Conservation (phyloP, 83 land plant species). For the Picea abies region DNA sequence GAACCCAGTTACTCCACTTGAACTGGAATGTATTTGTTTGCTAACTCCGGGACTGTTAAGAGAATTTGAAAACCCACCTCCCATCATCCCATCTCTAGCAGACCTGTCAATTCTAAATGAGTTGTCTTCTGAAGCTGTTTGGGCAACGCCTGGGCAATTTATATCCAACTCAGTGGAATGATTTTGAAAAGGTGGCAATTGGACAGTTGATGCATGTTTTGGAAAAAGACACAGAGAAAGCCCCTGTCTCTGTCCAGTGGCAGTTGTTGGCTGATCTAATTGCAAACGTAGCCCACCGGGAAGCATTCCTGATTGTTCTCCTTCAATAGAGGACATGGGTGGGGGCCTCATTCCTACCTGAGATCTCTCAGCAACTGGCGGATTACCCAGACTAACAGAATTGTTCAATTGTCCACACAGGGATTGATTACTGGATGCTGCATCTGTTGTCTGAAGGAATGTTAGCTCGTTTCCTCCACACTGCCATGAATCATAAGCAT, state of each 20-base stretch:
- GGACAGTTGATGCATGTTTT: slow-evolving; percentile 29
- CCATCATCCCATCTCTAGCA: slow-evolving; percentile 22
- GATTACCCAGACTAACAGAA: background rate
- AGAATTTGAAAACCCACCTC: slow-evolving; percentile 32
- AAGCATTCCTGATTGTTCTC: background rate
- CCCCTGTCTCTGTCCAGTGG: slow-evolving; percentile 31
- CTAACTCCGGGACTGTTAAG: slow-evolving; percentile 21
- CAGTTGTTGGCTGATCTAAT: slow-evolving; percentile 4
- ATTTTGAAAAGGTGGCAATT: slow-evolving; percentile 7
- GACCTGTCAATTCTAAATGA: slow-evolving; percentile 14
- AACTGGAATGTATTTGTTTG: slow-evolving; percentile 4
- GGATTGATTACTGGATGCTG: slow-evolving; percentile 3
- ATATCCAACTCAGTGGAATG: background rate
- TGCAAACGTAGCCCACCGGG: slow-evolving; percentile 26
- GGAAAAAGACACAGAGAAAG: slow-evolving; percentile 58
- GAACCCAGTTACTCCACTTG: slow-evolving; percentile 22
- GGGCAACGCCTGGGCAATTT: slow-evolving; percentile 1
- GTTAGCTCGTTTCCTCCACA: slow-evolving; percentile 4
- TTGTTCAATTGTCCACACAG: background rate
- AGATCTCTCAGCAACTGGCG: background rate
- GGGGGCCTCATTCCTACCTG: background rate
- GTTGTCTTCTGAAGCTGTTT: slow-evolving; percentile 11
- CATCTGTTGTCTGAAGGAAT: slow-evolving; percentile 7
- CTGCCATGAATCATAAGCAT: slow-evolving; percentile 12
- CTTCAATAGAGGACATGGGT: background rate